Percentiles rank a stretch among this genome's conserved stretches.
Evolutionary conservation across 371 early-diverging fungal species (phyloP).

Genomic region (Syncephalastrum monosporum): DNA sequence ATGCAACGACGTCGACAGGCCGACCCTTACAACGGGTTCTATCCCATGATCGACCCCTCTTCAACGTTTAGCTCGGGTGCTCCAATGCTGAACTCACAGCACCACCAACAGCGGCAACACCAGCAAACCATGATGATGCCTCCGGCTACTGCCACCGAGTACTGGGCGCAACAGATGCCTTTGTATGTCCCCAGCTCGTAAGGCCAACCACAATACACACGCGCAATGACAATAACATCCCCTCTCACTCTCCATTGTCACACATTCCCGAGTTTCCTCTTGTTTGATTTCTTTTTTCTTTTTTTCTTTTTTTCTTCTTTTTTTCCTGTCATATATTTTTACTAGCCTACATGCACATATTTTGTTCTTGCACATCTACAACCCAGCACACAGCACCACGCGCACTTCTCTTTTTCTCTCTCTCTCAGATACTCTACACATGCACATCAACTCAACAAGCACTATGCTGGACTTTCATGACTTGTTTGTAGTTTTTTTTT

Average conservation of each 20-base stretch:
- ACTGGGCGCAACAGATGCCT: not conserved
- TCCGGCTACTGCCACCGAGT: not conserved
- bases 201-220: no score
- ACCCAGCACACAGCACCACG: not conserved
- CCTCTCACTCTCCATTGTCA: not conserved
- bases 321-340: slow-evolving; percentile 3
- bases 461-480: not conserved
- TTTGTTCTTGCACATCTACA: not conserved
- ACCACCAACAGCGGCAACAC: no score
- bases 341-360: not conserved
- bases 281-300: not conserved
- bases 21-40: no score
- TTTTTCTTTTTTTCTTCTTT: not conserved
- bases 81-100: no score
- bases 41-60: no score
- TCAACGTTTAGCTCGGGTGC: no score
- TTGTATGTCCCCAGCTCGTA: not conserved
- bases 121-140: not conserved
- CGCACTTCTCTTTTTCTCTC: not conserved
- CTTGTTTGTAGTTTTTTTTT: no score
- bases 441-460: not conserved
- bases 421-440: not conserved
- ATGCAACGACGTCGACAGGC: no score
- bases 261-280: not conserved
- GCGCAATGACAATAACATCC: no score